Evolutionary conservation across 257 asterid species (phyloP).

Genomic region (Solanum tarijense): DNA sequence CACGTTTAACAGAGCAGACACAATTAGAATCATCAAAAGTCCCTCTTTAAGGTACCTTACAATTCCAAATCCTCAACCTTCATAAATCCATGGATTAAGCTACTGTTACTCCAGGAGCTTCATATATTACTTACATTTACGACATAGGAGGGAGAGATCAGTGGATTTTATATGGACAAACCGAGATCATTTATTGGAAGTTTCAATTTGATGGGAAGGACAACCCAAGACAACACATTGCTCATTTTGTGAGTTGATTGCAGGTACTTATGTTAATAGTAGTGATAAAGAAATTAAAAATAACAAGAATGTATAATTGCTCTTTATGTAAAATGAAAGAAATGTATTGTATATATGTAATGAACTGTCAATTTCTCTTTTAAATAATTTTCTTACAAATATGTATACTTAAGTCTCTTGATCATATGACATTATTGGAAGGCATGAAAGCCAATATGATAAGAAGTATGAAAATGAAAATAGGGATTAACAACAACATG

Average conservation of each 20-base stretch:
- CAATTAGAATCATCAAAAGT: not conserved
- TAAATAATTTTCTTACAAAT: not conserved
- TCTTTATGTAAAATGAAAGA: not conserved
- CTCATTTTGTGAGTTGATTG: not conserved
- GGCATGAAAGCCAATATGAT: slow-evolving; percentile 18
- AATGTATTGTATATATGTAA: not conserved
- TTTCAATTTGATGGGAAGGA: not conserved
- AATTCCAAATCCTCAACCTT: not conserved
- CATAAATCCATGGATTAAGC: not conserved
- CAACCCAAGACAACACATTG: not conserved
- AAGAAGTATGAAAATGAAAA: slow-evolving; percentile 10
- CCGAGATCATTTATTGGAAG: not conserved
- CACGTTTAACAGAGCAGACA: not conserved
- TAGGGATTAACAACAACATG: slow-evolving; percentile 15
- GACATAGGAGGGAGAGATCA: not conserved
- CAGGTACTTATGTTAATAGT: not conserved
- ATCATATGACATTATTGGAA: not conserved
- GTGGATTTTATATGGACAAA: not conserved
- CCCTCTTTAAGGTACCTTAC: not conserved
- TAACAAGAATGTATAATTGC: not conserved
- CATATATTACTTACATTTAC: not conserved
- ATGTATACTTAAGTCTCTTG: not conserved
- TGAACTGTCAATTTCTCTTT: not conserved
- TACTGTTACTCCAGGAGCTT: not conserved
- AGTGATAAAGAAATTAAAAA: not conserved